Percentiles rank a stretch among this genome's conserved stretches.
phyloP scores from a whole-genome alignment of 2,329 filamentous ascomycete genomes.

The Penicillium sp. region DNA sequence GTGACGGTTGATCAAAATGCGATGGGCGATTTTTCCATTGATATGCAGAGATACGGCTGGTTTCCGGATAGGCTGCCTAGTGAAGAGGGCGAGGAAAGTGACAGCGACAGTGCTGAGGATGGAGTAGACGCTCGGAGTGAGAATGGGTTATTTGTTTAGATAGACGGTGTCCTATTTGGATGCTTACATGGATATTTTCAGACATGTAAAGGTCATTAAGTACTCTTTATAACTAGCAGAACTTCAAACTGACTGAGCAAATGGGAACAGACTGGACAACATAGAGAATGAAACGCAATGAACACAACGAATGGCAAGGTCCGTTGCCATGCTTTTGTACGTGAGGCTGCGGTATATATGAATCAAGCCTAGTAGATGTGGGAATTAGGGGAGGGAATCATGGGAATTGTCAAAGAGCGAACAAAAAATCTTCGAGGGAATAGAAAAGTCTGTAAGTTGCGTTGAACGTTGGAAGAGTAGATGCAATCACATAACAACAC shows the following conservation, averaged over 20 bases:
- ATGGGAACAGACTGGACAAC: not conserved
- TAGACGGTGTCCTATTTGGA: not conserved
- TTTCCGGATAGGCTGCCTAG: conserved; percentile 49
- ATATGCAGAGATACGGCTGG: conserved; percentile 44
- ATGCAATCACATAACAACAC: conserved; percentile 12
- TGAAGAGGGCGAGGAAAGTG: conserved; percentile 30
- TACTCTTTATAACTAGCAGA: not conserved
- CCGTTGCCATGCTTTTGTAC: not conserved
- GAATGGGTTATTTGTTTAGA: not conserved
- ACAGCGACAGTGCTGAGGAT: not conserved
- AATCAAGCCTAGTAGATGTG: not conserved
- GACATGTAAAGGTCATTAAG: not conserved
- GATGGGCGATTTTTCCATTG: conserved; percentile 43
- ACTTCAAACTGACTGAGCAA: not conserved
- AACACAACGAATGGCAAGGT: not conserved
- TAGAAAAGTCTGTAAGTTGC: not conserved
- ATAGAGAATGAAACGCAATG: not conserved
- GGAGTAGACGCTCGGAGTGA: not conserved
- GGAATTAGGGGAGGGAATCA: not conserved
- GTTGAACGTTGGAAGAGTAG: not conserved
- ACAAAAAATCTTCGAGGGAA: not conserved
- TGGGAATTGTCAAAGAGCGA: not conserved
- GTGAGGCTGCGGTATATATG: not conserved
- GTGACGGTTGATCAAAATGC: conserved; percentile 38
- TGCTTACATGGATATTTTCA: not conserved